Percentiles rank a stretch among this genome's conserved stretches.
Conservation (phyloP, 495 filamentous ascomycete genomes). For the Trichoderma virens region DNA sequence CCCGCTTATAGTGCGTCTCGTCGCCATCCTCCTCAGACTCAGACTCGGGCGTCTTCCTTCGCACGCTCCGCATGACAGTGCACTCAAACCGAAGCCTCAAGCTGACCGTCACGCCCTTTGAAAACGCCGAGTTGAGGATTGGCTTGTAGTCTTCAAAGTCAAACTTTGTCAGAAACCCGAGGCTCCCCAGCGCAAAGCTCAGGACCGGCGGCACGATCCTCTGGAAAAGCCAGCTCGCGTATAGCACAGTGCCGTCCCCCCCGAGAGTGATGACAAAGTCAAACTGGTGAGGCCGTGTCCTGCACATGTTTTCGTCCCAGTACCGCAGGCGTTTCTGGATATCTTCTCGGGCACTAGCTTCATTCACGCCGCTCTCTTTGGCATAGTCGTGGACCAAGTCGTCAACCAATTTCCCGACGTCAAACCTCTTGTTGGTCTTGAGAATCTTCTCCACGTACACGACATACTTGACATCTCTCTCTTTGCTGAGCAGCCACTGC, state of each 20-base stretch:
- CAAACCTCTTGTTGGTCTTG: conserved; percentile 60
- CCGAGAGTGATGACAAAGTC: conserved; percentile 92
- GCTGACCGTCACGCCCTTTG: conserved; percentile 81
- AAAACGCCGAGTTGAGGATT: conserved; percentile 64
- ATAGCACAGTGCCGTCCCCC: conserved; percentile 94
- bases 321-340: conserved; percentile 58
- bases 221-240: conserved; percentile 95
- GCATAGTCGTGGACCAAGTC: conserved; percentile 27
- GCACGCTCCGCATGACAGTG: conserved; percentile 82
- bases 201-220: conserved; percentile 90
- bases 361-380: conserved; percentile 17
- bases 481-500: conserved; percentile 76
- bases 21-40: conserved; percentile 21
- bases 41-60: conserved; percentile 26
- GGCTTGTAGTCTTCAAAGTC: conserved; percentile 69
- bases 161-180: conserved; percentile 95
- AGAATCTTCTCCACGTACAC: conserved; percentile 78
- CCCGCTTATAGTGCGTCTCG: conserved; percentile 31
- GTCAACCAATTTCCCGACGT: conserved; percentile 53
- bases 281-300: conserved; percentile 71
- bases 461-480: conserved; percentile 58
- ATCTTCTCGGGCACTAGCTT: conserved; percentile 39
- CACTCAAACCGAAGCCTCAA: conserved; percentile 85
- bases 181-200: conserved; percentile 81
- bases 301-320: conserved; percentile 76